Evolutionary conservation across 1,284 basidiomycete species (phyloP), one percentile per base, ranked within the genome.

Genomic region (Somion occarium): DNA sequence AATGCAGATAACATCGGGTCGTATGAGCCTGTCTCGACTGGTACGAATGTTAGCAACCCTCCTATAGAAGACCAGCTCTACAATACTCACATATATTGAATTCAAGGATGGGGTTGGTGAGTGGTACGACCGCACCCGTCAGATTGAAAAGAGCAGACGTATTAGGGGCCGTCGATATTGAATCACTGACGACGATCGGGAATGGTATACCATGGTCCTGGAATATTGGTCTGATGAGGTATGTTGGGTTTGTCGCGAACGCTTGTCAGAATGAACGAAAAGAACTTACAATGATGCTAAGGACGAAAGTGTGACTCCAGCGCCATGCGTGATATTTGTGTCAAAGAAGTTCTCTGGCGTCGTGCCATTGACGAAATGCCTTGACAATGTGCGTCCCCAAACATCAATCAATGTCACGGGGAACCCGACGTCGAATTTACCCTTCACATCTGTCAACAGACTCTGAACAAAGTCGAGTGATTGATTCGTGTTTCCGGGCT

Each of bases 1-100:
- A 75, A 76, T 0, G 75, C 72, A 15, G 69, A 69, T 2, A 79
- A 61, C 44, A 65, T 64, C 20, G 74, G 72, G 49, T 79, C 77
- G 53, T 63, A 79, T 3, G 74, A 76, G 0, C 74, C 73, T 49
- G 66, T 66, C 55, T 76, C 74, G 48, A 61, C 72, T 75, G 38
- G 43, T 20, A 22, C 44, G 39, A 19, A 2, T 24, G 22, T 13
- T 38, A 38, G 20, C n/a, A 27, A 9, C 1, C 12, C 20, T 3
- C 20, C 5, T 39, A 18, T 2, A 18, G 13, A n/a, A n/a, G n/a
- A n/a, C n/a, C n/a, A n/a, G n/a, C n/a, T n/a, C n/a, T n/a, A n/a
- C n/a, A n/a, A 15, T 20, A 67, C 72, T 64, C 41, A 76, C 75
- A 76, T 41, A 69, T 58, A 38, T 70, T 77, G 58, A 75, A 69